Conservation (phyloP, 345 rosid genomes). For the Euphorbia pulcherrima region DNA sequence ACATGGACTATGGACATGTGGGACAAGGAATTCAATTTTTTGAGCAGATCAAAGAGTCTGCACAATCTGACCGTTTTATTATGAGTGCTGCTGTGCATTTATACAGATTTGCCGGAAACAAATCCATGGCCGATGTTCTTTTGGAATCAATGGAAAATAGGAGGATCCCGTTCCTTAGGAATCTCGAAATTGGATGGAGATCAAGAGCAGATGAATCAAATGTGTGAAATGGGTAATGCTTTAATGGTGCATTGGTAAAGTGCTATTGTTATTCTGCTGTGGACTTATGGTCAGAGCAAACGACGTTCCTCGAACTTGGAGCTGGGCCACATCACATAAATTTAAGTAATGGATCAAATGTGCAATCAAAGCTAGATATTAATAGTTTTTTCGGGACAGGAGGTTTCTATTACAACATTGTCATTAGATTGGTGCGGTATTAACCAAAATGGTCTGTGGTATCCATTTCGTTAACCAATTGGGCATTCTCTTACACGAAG, state of each 20-base stretch:
- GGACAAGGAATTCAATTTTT: slow-evolving; percentile 52
- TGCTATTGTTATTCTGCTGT: not conserved
- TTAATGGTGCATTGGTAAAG: not conserved
- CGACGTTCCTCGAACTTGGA: not conserved
- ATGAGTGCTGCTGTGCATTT: slow-evolving; percentile 56
- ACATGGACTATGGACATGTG: slow-evolving; percentile 46
- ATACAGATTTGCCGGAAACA: slow-evolving; percentile 46
- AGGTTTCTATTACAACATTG: no score
- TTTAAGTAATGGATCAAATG: not conserved
- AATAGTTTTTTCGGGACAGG: no score
- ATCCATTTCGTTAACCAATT: no score
- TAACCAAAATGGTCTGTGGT: no score
- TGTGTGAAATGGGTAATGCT: not conserved
- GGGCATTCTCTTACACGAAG: no score
- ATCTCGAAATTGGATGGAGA: slow-evolving; percentile 38
- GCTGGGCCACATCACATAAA: not conserved
- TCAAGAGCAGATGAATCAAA: slow-evolving; percentile 12
- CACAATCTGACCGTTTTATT: slow-evolving; percentile 45
- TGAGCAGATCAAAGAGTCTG: slow-evolving; percentile 42
- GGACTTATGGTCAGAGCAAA: not conserved
- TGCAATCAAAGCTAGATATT: no score
- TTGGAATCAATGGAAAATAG: slow-evolving; percentile 30
- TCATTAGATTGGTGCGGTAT: no score
- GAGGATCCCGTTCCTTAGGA: slow-evolving; percentile 29
- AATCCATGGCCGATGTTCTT: slow-evolving; percentile 31